These are phyloP conservation scores for Brassica napus DNA, from an alignment of 345 rosid species.

Conservation along the genomic window Da-Ae NC_063443.1:12874001-12874500, in stretches of 20 bases:
- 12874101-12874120: constrained; percentile 44
- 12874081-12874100: constrained; percentile 37
- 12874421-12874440: constrained; percentile 40
- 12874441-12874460: constrained; percentile 47
- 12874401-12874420: constrained; percentile 50
- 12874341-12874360: constrained; percentile 40
- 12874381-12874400: constrained; percentile 33
- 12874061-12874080: constrained; percentile 47
- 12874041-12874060: constrained; percentile 65
- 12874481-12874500: constrained; percentile 24
- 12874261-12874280: constrained; percentile 56
- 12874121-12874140: constrained; percentile 59
- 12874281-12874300: constrained; percentile 34
- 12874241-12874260: constrained; percentile 54
- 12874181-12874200: constrained; percentile 57
- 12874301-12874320: constrained; percentile 32
- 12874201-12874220: constrained; percentile 45
- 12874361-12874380: constrained; percentile 47
- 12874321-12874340: constrained; percentile 29
- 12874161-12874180: constrained; percentile 84
- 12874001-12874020: constrained; percentile 40
- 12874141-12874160: constrained; percentile 71
- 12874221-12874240: constrained; percentile 42
- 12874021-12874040: constrained; percentile 57
- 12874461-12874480: background rate